phyloP scores from a whole-genome alignment of 2,329 filamentous ascomycete genomes.

The Pochonia chlamydosporia region DNA sequence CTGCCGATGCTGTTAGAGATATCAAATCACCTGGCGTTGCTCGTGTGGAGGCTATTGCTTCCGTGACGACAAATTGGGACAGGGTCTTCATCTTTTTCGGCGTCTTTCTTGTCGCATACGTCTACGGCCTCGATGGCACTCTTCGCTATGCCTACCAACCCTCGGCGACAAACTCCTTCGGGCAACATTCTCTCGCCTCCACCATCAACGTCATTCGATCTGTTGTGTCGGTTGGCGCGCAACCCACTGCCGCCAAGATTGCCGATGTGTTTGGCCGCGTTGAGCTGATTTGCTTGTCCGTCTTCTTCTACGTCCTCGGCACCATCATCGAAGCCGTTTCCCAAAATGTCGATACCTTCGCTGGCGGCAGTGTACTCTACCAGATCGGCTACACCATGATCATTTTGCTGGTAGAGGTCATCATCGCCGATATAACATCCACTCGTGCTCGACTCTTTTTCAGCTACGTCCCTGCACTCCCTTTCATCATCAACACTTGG shows the following conservation, averaged over 20 bases:
- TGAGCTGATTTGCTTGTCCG: constrained; percentile 50
- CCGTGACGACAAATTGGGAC: constrained; percentile 45
- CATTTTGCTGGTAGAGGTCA: constrained; percentile 55
- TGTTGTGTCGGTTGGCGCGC: constrained; percentile 54
- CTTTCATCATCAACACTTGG: constrained; percentile 62
- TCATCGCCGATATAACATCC: constrained; percentile 64
- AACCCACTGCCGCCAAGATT: constrained; percentile 58
- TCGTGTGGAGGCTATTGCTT: constrained; percentile 52
- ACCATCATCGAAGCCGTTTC: constrained; percentile 59
- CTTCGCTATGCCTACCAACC: constrained; percentile 52
- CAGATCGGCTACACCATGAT: constrained; percentile 56
- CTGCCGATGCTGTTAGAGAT: constrained; percentile 21
- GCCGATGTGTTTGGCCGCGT: constrained; percentile 60
- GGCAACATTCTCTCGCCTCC: constrained; percentile 47
- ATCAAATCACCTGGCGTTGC: constrained; percentile 46
- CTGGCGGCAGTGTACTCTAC: constrained; percentile 59
- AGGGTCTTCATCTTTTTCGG: constrained; percentile 53
- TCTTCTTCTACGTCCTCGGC: constrained; percentile 40
- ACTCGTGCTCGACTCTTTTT: constrained; percentile 58
- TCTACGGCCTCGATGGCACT: constrained; percentile 55
- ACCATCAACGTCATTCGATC: constrained; percentile 52
- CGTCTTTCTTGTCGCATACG: constrained; percentile 59
- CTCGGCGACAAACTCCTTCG: constrained; percentile 44
- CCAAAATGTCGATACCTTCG: constrained; percentile 36
- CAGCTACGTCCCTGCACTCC: constrained; percentile 52